phyloP scores from a whole-genome alignment of 2,329 filamentous ascomycete genomes.

The Acephala macrosclerotiorum region DNA sequence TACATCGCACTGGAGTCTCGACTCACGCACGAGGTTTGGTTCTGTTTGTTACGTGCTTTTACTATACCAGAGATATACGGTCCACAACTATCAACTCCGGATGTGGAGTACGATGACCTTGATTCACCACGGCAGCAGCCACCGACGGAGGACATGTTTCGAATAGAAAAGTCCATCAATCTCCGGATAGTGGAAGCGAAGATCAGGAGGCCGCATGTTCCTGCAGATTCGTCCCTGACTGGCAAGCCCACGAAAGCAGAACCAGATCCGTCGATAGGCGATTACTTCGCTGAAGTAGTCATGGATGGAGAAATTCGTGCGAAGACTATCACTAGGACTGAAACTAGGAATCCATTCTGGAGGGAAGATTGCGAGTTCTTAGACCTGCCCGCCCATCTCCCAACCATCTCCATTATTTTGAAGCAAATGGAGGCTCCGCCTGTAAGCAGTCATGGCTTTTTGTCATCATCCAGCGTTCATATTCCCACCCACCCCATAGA shows the following conservation, averaged over 20 bases:
- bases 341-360: slow-evolving; percentile 79
- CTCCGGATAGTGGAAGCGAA: slow-evolving; percentile 69
- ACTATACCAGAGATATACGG: slow-evolving; percentile 90
- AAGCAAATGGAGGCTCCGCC: slow-evolving; percentile 64
- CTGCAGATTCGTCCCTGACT: slow-evolving; percentile 41
- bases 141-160: slow-evolving; percentile 58
- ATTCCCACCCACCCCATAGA: slow-evolving; percentile 51
- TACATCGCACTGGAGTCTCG: slow-evolving; percentile 88
- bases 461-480: slow-evolving; percentile 41
- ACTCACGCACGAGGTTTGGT: slow-evolving; percentile 97
- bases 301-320: slow-evolving; percentile 82
- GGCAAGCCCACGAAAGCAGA: slow-evolving; percentile 43
- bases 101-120: slow-evolving; percentile 29
- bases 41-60: slow-evolving; percentile 88
- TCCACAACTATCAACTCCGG: slow-evolving; percentile 29
- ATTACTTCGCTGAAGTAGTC: slow-evolving; percentile 81
- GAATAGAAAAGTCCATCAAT: slow-evolving; percentile 66
- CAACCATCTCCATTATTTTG: slow-evolving; percentile 73
- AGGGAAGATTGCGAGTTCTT: slow-evolving; percentile 80
- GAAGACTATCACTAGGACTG: slow-evolving; percentile 74
- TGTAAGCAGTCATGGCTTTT: slow-evolving; percentile 36
- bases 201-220: slow-evolving; percentile 45
- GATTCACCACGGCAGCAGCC: slow-evolving; percentile 17
- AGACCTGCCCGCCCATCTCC: slow-evolving; percentile 74
- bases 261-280: slow-evolving; percentile 61